Conservation (phyloP, 441 rosid species). For the Gossypium davidsonii region DNA sequence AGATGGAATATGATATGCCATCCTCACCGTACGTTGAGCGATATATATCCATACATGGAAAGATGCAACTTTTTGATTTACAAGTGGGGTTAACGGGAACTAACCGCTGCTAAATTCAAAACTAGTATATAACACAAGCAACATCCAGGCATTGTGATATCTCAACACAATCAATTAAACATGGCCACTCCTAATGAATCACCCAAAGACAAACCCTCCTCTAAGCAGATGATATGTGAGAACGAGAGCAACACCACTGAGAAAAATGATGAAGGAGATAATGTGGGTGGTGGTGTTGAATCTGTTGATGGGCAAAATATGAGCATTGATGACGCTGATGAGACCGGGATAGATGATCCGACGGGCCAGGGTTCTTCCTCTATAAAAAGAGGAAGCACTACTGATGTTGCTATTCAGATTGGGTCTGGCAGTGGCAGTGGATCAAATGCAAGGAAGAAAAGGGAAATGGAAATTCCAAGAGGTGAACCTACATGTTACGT, state of each 20-base stretch:
- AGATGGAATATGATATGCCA: background rate
- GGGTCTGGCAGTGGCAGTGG: conserved; percentile 6
- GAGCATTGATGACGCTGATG: background rate
- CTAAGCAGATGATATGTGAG: background rate
- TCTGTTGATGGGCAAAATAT: background rate
- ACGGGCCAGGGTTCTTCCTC: background rate
- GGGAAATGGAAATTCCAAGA: background rate
- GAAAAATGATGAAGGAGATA: background rate
- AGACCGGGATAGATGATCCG: background rate
- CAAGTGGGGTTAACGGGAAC: background rate
- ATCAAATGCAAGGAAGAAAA: background rate
- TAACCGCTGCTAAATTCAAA: background rate
- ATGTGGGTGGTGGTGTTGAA: background rate
- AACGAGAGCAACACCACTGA: background rate
- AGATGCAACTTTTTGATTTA: background rate
- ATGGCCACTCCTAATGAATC: background rate
- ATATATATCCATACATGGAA: background rate
- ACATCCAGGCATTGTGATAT: background rate
- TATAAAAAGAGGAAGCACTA: background rate
- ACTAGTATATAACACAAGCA: background rate
- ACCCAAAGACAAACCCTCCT: background rate
- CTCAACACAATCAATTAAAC: background rate
- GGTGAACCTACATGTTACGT: background rate
- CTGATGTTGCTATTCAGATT: background rate
- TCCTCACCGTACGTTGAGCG: background rate